These are phyloP conservation scores for Babesia divergens DNA, from an alignment of 169 alveolate genomes.

Conservation along the genomic window DNA sequence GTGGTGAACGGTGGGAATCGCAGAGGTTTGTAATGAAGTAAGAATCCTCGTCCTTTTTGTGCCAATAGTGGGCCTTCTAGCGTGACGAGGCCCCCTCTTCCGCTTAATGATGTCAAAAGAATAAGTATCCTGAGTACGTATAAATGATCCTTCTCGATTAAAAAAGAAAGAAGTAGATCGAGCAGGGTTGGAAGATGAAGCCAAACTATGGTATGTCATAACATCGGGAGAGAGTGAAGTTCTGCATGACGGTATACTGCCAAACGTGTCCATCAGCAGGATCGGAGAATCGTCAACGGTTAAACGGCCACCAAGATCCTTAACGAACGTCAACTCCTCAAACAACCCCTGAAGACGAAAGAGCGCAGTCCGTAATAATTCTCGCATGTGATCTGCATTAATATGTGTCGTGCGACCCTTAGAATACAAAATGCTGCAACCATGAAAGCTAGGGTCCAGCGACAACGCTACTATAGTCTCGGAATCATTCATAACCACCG, in stretches of 20 bases:
- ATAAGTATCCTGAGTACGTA: too few relatives aligned
- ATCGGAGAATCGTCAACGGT: neutral
- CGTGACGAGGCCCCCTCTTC: too few relatives aligned
- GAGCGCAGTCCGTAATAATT: constrained; percentile 18
- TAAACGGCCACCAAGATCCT: constrained; percentile 35
- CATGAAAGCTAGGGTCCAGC: constrained; percentile 19
- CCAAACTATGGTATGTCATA: too few relatives aligned
- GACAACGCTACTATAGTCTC: constrained; percentile 18
- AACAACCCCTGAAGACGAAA: constrained; percentile 38
- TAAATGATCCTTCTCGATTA: too few relatives aligned
- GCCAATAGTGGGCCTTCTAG: too few relatives aligned
- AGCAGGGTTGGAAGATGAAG: too few relatives aligned
- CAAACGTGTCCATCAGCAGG: neutral
- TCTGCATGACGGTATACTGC: neutral
- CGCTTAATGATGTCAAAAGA: too few relatives aligned
- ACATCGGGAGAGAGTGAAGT: too few relatives aligned
- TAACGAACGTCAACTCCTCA: constrained; percentile 46
- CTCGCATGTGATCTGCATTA: neutral
- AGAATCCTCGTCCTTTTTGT: too few relatives aligned
- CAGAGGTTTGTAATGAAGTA: too few relatives aligned
- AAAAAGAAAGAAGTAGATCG: too few relatives aligned
- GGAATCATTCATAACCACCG: neutral
- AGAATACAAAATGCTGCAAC: constrained; percentile 47
- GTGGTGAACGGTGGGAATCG: too few relatives aligned
- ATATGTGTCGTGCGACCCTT: neutral